Conservation (phyloP, 192 early-diverging fungal species). For the Haplosporangium gracile region DNA sequence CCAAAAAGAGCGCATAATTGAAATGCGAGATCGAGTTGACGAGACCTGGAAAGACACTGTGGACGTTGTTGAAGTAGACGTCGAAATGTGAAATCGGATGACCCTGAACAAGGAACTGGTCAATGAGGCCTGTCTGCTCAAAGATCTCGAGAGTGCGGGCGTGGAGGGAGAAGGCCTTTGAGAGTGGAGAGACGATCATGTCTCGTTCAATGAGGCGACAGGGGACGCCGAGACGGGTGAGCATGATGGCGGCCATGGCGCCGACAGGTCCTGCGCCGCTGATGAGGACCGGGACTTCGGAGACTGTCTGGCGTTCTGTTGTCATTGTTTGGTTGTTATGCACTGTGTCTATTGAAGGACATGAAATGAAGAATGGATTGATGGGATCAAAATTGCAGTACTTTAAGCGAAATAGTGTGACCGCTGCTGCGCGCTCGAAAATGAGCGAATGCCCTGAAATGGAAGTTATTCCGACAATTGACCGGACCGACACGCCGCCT, state of each 20-base stretch:
- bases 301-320: neutral
- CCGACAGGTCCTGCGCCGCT: slow-evolving; percentile 57
- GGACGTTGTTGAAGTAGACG: slow-evolving; percentile 32
- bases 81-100: slow-evolving; percentile 44
- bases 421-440: too few species aligned
- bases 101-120: slow-evolving; percentile 29
- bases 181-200: slow-evolving; percentile 10
- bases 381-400: neutral
- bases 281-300: slow-evolving; percentile 47
- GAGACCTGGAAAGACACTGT: slow-evolving; percentile 20
- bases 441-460: neutral
- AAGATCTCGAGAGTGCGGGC: slow-evolving; percentile 56
- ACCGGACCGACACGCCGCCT: neutral
- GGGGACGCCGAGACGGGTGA: slow-evolving; percentile 38
- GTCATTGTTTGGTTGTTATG: neutral
- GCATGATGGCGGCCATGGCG: slow-evolving; percentile 35
- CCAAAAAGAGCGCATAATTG: slow-evolving; percentile 47
- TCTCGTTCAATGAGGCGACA: slow-evolving; percentile 49
- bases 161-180: slow-evolving; percentile 50
- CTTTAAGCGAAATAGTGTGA: neutral
- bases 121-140: slow-evolving; percentile 30
- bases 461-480: neutral
- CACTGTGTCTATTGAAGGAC: neutral
- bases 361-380: neutral
- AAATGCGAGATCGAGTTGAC: slow-evolving; percentile 47